Conservation (phyloP, 2,329 filamentous ascomycete species). For the Aspergillus unguis region DNA sequence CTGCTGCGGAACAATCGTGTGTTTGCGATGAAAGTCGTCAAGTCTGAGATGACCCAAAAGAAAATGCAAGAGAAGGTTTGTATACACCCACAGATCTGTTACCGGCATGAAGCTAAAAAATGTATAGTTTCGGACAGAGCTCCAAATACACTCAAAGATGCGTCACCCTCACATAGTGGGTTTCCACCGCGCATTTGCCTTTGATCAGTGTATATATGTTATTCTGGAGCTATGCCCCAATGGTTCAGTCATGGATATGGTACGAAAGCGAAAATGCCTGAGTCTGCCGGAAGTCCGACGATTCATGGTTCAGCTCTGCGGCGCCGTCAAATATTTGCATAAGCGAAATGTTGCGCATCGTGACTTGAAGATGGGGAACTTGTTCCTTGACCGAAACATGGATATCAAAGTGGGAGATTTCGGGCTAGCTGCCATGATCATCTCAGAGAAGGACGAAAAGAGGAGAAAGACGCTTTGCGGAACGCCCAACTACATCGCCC, state of each 20-base stretch:
- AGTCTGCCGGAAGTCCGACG: conserved; percentile 92
- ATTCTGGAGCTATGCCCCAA: conserved; percentile 93
- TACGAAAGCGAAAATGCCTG: conserved; percentile 83
- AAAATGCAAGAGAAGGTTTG: conserved; percentile 52
- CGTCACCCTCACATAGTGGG: conserved; percentile 92
- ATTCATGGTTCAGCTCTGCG: conserved; percentile 91
- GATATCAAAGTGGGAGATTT: conserved; percentile 98
- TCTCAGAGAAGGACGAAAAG: conserved; percentile 83
- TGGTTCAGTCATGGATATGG: conserved; percentile 95
- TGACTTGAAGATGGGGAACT: conserved; percentile 96
- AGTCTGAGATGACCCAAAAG: conserved; percentile 48
- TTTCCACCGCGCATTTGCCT: conserved; percentile 91
- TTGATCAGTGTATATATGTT: conserved; percentile 84
- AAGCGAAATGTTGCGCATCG: conserved; percentile 92
- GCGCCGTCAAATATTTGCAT: conserved; percentile 97
- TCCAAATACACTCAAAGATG: conserved; percentile 98
- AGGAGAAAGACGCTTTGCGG: conserved; percentile 92
- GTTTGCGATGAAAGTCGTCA: conserved; percentile 52
- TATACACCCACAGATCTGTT: neutral
- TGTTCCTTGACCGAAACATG: conserved; percentile 92
- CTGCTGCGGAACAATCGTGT: conserved; percentile 43
- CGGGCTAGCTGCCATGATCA: conserved; percentile 83
- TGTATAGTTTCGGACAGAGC: conserved; percentile 67
- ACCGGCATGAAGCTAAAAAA: conserved; percentile 5
- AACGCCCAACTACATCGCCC: conserved; percentile 97